phyloP scores from a whole-genome alignment of 345 rosid genomes.

The Eucalyptus melliodora region DNA sequence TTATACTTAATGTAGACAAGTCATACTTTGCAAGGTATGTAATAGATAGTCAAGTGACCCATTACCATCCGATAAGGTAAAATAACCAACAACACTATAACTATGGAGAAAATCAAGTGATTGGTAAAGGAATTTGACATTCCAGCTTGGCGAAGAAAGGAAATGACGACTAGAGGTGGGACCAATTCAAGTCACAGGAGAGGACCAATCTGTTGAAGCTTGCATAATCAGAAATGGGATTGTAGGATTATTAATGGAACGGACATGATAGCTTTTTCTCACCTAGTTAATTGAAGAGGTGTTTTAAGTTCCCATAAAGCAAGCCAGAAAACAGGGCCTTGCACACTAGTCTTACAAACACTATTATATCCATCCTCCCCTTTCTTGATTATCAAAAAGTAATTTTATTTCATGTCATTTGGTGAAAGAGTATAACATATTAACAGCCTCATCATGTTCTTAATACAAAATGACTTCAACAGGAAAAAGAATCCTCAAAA shows the following conservation, averaged over 20 bases:
- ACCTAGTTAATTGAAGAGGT: neutral
- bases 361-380: neutral
- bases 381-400: neutral
- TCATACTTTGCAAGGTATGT: neutral
- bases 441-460: neutral
- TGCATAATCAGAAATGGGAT: neutral
- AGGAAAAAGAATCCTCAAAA: neutral
- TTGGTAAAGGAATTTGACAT: neutral
- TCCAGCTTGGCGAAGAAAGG: neutral
- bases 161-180: neutral
- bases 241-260: neutral
- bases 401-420: neutral
- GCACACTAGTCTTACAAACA: neutral
- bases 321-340: neutral
- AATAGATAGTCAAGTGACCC: neutral
- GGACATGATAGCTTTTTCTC: neutral
- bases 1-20: neutral
- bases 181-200: neutral
- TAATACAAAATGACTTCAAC: neutral
- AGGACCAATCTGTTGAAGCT: neutral
- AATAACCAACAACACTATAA: neutral
- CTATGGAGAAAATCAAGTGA: neutral
- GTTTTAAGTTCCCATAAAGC: neutral
- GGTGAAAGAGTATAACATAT: neutral
- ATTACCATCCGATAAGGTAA: neutral